phyloP scores from a whole-genome alignment of 306 rosid species.

The Sphenostylis stenocarpa region DNA sequence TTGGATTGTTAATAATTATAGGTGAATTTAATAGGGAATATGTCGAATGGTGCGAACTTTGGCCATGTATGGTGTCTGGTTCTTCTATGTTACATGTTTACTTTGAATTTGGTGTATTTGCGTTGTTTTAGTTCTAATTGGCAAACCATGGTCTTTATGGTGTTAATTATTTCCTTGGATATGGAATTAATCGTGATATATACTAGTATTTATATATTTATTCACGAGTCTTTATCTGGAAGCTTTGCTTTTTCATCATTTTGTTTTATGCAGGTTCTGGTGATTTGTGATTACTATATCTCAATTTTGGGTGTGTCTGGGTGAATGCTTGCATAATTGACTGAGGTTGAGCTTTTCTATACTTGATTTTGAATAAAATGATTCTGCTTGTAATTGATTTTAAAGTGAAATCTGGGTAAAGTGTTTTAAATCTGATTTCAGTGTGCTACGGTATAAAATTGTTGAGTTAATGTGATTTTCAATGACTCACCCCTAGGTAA shows the following conservation, averaged over 20 bases:
- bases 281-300: not conserved
- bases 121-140: not conserved
- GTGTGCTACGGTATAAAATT: not conserved
- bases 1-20: slow-evolving; percentile 40
- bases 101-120: slow-evolving; percentile 31
- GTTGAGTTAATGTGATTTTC: not conserved
- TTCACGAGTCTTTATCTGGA: not conserved
- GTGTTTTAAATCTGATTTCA: not conserved
- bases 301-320: not conserved
- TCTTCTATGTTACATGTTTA: slow-evolving; percentile 26
- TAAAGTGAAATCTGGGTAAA: not conserved
- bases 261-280: not conserved
- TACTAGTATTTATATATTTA: not conserved
- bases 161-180: slow-evolving; percentile 17
- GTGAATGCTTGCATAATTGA: not conserved
- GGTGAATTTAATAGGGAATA: slow-evolving; percentile 16
- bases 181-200: not conserved
- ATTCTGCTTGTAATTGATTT: not conserved
- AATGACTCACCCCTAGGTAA: too few relatives aligned
- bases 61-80: slow-evolving; percentile 25
- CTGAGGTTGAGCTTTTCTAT: not conserved
- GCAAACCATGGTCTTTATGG: not conserved
- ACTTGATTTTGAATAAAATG: not conserved
- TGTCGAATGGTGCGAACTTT: slow-evolving; percentile 28
- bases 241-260: not conserved